Base-by-base conservation (phyloP, 2,329 filamentous ascomycete genomes). In the Alternaria incomplexa region DNA sequence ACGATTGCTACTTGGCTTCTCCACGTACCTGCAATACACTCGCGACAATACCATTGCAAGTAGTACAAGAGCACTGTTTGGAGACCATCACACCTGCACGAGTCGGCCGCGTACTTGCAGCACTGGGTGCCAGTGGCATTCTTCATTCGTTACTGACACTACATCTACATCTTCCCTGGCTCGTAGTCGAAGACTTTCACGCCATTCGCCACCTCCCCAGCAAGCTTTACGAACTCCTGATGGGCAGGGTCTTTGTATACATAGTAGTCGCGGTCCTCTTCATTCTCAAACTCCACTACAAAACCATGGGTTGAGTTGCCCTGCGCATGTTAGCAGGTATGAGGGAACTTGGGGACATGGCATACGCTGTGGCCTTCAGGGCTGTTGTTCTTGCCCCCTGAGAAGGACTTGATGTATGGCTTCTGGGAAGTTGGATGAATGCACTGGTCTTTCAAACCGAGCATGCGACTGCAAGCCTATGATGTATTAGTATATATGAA, bases 181-280 rank as follows among this genome's bases (percentile, higher is more conserved):
- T 78, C 80, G 77, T 90, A 91, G 74, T 91, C 89, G 3, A 91
- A 73, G 0, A 90, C 87, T 60, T 85, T 82, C 3, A 84, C 84
- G 72, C 86, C 86, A 63, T 86, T 80, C 13, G 89, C 69, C 2
- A 87, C 68, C 7, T 78, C 79, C 9, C 80, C 79, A 30, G 86
- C 74, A 65, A 79, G 84, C 59, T 84, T 80, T n/a, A 87, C 81
- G 67, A 92, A 92, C 0, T 77, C 85, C 36, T 83, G 79, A 73
- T 93, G 91, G 9, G 80, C 85, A 1, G 89, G 88, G 69, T 93
- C 91, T 28, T 87, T 80, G 55, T 86, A 78, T 7, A 91, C 78
- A 73, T 93, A 93, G 71, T 92, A 93, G 63, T 89, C 85, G 50
- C 90, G 82, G 73, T 93, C 90, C 65, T 87, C 85, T 17, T 82